Evolutionary conservation across 345 rosid genomes (phyloP), one percentile per base, ranked within the genome.

Genomic region (Clausena lansium): DNA sequence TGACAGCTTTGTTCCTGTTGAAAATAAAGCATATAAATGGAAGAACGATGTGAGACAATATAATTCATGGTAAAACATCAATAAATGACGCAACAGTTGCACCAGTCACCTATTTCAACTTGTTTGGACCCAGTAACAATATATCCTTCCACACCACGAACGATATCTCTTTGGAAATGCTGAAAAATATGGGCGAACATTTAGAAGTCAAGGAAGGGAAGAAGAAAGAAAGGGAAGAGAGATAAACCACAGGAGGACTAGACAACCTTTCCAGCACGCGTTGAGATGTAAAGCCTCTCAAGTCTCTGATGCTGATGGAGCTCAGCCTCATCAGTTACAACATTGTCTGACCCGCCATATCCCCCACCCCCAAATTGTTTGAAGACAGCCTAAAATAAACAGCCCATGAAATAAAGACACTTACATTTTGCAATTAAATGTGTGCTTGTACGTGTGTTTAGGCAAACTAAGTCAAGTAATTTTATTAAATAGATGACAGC

Each of bases 81-180:
- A 11, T 62, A 50, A 8, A 17, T 28, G 25, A 77, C 30, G 71
- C 67, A 55, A 58, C 71, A 78, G 50, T 72, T 35, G 55, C 74
- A 75, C 67, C 22, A 67, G 76, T 83, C 68, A 89, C 98, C 98
- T 79, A 95, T 95, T 78, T 95, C 98, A 76, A 95, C 93, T 86
- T 92, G 98, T 80, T 93, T 95, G 61, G 97, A 86, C 75, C 98
- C 98, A 50, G 89, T 88, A 61, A 91, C 90, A 30, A 95, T 88
- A 81, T 90, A 87, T 68, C 98, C 98, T 90, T 93, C 95, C 15
- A 92, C 95, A 32, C 98, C 97, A 38, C 98, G 98, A 54, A 93
- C 95, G 82, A 95, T 88, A 74, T 95, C 95, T 78, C 97, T 88
- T 88, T 95, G 98, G 79, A 86, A 93, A 87, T 89, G 98, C 98